A percentile compares a stretch with the other conserved stretches of the same genome.
Evolutionary conservation across 352 stramenopile genomes (phyloP).

Genomic region (Bremia lactucae): DNA sequence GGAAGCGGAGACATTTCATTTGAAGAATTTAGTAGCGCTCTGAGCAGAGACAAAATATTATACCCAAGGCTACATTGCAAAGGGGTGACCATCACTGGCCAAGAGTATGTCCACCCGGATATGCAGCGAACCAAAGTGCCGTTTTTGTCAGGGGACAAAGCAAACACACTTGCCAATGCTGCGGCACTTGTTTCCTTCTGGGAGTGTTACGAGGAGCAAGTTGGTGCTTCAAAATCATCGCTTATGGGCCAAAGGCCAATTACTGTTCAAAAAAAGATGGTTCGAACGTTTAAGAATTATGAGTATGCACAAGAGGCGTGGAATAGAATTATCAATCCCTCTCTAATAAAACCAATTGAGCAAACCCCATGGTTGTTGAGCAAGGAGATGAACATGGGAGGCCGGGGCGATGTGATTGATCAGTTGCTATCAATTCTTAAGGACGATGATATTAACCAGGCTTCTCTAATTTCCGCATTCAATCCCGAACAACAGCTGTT

Average conservation of each 20-base stretch:
- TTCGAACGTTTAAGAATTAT: constrained; percentile 76
- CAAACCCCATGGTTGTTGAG: constrained; percentile 60
- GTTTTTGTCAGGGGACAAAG: constrained; percentile 27
- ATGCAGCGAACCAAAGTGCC: constrained; percentile 66
- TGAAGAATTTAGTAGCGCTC: constrained; percentile 68
- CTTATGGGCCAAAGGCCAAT: constrained; percentile 43
- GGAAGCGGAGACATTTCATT: constrained; percentile 74
- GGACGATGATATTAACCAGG: constrained; percentile 22
- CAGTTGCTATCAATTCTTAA: constrained; percentile 66
- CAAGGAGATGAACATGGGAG: constrained; percentile 75
- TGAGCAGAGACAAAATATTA: constrained; percentile 57
- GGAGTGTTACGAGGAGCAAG: constrained; percentile 60
- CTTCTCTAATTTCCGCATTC: constrained; percentile 6
- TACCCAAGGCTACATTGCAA: constrained; percentile 55
- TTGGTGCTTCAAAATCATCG: constrained; percentile 41
- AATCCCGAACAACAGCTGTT: constrained; percentile 41
- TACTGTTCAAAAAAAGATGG: constrained; percentile 81
- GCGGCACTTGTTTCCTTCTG: constrained; percentile 55
- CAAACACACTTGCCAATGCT: constrained; percentile 39
- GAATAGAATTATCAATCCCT: constrained; percentile 70
- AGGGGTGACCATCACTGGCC: constrained; percentile 56
- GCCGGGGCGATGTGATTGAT: constrained; percentile 62
- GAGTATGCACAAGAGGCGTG: constrained; percentile 83
- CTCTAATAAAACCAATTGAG: constrained; percentile 54
- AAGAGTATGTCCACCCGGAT: constrained; percentile 62